Percentiles rank a stretch among this genome's conserved stretches.
phyloP scores from a whole-genome alignment of 1,284 basidiomycete genomes.

The Ustilago cynodontis region DNA sequence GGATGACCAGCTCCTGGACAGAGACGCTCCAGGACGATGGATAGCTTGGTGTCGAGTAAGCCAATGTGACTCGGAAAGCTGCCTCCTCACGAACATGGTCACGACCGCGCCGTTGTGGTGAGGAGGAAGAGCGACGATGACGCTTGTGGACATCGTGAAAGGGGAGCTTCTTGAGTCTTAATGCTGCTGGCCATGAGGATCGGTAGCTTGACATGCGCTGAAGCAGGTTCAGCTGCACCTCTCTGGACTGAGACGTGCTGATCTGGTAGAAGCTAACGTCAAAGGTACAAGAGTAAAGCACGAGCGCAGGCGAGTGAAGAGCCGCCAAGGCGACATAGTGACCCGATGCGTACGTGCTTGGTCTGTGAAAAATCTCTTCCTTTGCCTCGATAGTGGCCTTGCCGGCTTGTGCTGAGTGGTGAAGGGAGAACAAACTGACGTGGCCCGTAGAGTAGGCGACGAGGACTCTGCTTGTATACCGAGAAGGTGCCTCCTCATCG shows the following conservation, averaged over 20 bases:
- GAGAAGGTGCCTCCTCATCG: neutral
- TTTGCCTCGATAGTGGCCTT: neutral
- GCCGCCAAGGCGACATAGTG: slow-evolving; percentile 41
- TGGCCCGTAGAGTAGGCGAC: slow-evolving; percentile 65
- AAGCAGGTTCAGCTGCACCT: slow-evolving; percentile 5
- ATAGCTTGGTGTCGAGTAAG: slow-evolving; percentile 65
- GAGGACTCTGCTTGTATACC: slow-evolving; percentile 26
- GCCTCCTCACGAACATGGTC: neutral
- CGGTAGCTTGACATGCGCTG: slow-evolving; percentile 41
- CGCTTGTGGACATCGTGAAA: slow-evolving; percentile 37
- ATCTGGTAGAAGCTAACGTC: slow-evolving; percentile 53
- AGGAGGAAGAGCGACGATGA: slow-evolving; percentile 4
- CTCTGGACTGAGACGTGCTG: slow-evolving; percentile 1
- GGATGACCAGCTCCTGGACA: slow-evolving; percentile 61
- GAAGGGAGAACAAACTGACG: slow-evolving; percentile 59
- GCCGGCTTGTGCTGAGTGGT: neutral
- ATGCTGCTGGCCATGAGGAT: slow-evolving; percentile 49
- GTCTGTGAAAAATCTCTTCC: slow-evolving; percentile 27
- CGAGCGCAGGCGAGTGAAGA: slow-evolving; percentile 59
- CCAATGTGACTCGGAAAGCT: slow-evolving; percentile 57
- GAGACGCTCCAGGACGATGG: slow-evolving; percentile 64
- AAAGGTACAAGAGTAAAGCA: slow-evolving; percentile 61
- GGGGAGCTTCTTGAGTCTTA: slow-evolving; percentile 54
- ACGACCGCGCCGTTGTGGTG: neutral
- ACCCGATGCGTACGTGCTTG: neutral